phyloP scores from a whole-genome alignment of 2,329 filamentous ascomycete species.

The Nemania sp. region DNA sequence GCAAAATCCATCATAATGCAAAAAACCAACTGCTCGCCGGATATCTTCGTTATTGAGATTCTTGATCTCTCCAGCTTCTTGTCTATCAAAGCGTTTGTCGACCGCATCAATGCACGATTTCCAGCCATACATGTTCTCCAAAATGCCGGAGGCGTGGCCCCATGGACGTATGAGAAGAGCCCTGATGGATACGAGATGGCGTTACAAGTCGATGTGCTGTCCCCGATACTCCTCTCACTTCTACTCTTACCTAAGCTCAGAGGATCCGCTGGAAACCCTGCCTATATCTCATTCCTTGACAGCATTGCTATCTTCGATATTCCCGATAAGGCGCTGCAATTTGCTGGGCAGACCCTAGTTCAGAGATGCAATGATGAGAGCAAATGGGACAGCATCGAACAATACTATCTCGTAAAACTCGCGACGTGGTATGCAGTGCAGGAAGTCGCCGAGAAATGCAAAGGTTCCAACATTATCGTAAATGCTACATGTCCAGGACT shows the following conservation, averaged over 20 bases:
- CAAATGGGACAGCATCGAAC: not conserved
- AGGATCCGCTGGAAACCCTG: not conserved
- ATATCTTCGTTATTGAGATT: not conserved
- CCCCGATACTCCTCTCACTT: conserved; percentile 18
- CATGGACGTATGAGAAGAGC: not conserved
- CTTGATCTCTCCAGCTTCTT: conserved; percentile 1
- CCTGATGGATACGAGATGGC: conserved; percentile 12
- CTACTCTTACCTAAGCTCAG: conserved; percentile 16
- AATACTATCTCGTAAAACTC: conserved; percentile 23
- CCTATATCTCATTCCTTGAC: conserved; percentile 28
- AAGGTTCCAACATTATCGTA: conserved; percentile 10
- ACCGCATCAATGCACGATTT: not conserved
- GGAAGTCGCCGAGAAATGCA: not conserved
- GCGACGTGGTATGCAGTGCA: not conserved
- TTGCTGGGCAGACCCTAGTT: not conserved
- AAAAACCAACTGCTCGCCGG: not conserved
- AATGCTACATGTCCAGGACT: conserved; percentile 28
- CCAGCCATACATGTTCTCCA: not conserved
- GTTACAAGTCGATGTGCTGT: conserved; percentile 21
- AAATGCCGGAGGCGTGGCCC: conserved; percentile 1
- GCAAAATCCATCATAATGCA: conserved; percentile 21
- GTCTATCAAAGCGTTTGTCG: not conserved
- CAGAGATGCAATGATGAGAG: conserved; percentile 4
- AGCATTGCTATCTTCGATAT: conserved; percentile 11
- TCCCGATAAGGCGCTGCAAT: not conserved